Base-by-base conservation (phyloP, 106 monocot species). In the Ottelia alismoides region DNA sequence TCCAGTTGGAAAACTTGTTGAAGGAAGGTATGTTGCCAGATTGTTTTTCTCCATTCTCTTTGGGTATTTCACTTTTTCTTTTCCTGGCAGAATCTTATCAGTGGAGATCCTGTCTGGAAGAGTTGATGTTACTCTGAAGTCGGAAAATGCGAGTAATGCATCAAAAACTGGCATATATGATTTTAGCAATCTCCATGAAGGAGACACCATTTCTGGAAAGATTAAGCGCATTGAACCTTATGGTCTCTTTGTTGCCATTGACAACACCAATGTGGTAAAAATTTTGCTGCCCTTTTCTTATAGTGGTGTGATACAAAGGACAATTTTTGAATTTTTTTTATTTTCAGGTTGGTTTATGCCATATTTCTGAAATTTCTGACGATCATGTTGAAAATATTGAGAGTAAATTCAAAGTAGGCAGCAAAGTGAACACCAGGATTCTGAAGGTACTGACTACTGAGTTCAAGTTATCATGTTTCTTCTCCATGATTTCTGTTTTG, bases 331-430 rank as follows among this genome's bases (percentile, higher is more conserved):
- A 32, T 56, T 31, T 61, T 53, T 32, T 54, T 52, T 46, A 19
- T 14, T 75, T 47, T 56, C 66, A 93, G 89, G 96, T 96, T 78
- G 89, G 89, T 32, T 65, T 96, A 54, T 96, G 96, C 51, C 96
- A 96, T 67, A 64, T 77, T 59, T 89, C 96, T 19, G 75, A 96
- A 62, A 21, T 89, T 21, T 75, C 96, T 50, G 89, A 82, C 67
- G 72, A 78, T 44, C 62, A 62, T 48, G 49, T 77, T 61, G 79
- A 70, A 47, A 61, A 82, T 30, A 76, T 82, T 50, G 65, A 82
- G 52, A 73, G 71, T 51, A 72, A 45, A 31, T 85, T 79, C 53
- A 58, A 28, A 55, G 69, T 70, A 17, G 85, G 88, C 40, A 74
- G 80, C 25, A 76, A 28, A 67, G 85, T 85, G 47, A 53, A 67